Base-by-base conservation (phyloP, 768 basidiomycete species). In the Boletus huronensis region DNA sequence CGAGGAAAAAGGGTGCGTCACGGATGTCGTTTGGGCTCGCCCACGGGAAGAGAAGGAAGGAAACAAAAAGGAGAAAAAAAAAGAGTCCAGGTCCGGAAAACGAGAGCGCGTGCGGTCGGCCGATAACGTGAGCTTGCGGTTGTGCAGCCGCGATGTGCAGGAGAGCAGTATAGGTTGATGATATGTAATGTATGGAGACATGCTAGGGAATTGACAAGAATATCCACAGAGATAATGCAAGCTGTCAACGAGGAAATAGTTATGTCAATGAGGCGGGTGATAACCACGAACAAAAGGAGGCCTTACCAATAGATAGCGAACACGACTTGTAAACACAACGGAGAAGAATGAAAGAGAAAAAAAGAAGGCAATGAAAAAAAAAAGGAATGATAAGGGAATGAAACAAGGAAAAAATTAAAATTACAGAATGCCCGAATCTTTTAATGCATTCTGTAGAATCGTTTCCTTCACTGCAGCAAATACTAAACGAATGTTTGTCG, bases 381-480 rank as follows among this genome's bases (percentile, higher is more conserved):
- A 43, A 40, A 25, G 6, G 28, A 47, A 32, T 6, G n/a, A 42
- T 9, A 34, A 42, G 26, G 21, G n/a, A 19, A 44, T 21, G 26
- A 25, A 19, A 31, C 19, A n/a, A 49, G 19, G 34, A 10, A 39
- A 46, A 43, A 14, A 29, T 6, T 16, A 35, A 42, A 6, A 36
- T 62, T 72, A 85, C 66, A 94, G 81, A 63, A 93, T 92, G 53
- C 91, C 91, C 0, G 85, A 88, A 63, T 93, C 91, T 66, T 88
- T 84, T 6, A 93, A 74, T 3, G 91, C 91, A 66, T 93, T 93
- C 72, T 91, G 88, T 51, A 94, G 68, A 51, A 95, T 93, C n/a
- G 93, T 94, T 73, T 95, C 93, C 72, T 93, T 93, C 43, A 93
- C 90, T 0, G 90, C 90, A 0, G 88, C 88, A 57, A 94, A 93